Conservation (phyloP, 1,284 basidiomycete species). For the Pseudozyma sp. region DNA sequence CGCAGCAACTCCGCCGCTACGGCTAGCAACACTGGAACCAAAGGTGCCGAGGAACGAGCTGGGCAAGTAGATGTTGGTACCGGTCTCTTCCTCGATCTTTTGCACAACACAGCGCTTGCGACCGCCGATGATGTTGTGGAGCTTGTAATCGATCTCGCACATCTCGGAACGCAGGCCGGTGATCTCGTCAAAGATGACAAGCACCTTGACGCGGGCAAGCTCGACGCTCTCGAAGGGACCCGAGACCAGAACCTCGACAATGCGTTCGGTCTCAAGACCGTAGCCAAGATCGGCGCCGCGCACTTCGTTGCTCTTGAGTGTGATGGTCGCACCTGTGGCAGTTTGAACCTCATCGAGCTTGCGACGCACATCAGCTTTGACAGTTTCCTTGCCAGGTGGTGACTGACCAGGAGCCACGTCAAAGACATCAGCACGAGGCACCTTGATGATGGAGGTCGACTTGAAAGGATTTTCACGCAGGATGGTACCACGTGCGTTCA, state of each 20-base stretch:
- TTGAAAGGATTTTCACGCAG: slow-evolving; percentile 88
- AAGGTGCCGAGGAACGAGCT: slow-evolving; percentile 88
- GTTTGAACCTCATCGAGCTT: slow-evolving; percentile 92
- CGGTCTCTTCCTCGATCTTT: slow-evolving; percentile 95
- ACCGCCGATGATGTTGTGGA: slow-evolving; percentile 90
- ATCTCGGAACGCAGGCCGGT: slow-evolving; percentile 80
- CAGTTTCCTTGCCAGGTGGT: slow-evolving; percentile 70
- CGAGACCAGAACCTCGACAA: slow-evolving; percentile 90
- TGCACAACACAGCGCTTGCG: slow-evolving; percentile 89
- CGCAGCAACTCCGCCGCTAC: slow-evolving; percentile 66
- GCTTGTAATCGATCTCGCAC: slow-evolving; percentile 93
- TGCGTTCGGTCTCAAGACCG: slow-evolving; percentile 90
- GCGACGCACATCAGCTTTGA: slow-evolving; percentile 87
- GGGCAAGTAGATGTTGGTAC: slow-evolving; percentile 94
- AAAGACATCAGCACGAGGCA: slow-evolving; percentile 90
- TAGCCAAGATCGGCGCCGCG: slow-evolving; percentile 63
- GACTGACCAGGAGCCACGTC: slow-evolving; percentile 37
- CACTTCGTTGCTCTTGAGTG: slow-evolving; percentile 73
- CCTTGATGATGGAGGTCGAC: slow-evolving; percentile 85
- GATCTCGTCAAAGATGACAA: slow-evolving; percentile 90
- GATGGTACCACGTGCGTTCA: slow-evolving; percentile 87
- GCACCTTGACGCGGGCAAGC: slow-evolving; percentile 85
- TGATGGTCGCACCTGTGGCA: slow-evolving; percentile 86
- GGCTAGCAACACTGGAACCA: slow-evolving; percentile 69
- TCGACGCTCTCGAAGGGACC: slow-evolving; percentile 88